Base-by-base conservation (phyloP, 441 rosid species). In the Kokia cookei region DNA sequence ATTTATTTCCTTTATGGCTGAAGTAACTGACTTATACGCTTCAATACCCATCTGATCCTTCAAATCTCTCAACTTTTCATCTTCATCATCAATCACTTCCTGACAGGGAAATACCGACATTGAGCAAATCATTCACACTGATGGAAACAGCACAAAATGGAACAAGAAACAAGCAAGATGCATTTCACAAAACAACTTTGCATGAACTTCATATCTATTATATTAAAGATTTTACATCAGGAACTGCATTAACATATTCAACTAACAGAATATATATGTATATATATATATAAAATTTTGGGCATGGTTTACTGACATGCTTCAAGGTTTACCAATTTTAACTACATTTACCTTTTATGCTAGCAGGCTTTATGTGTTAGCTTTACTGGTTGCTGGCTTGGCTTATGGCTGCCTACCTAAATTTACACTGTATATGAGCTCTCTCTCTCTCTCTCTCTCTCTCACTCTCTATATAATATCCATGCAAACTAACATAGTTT, bases 1-100 rank as follows among this genome's bases (percentile, higher is more conserved):
- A 54, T 91, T 92, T 76, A 92, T 86, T 80, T 93, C 93, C 79
- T 57, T 82, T 77, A 95, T 77, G 55, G 98, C 88, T 43, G 86
- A 78, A 12, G 83, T 71, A 47, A 93, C 97, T 13, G 94, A 85
- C 59, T 78, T 80, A 77, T 80, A 89, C 13, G 80, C 95, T 69
- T 84, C 89, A 8, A 79, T 78, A 24, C 96, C 97, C 71, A 88
- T 3, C 67, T 95, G 92, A 32, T 79, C 70, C 89, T 66, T 86
- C 82, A 95, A 72, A 15, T 77, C 78, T 72, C 76, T 85, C 80
- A 93, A 71, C 81, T 80, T 95, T 70, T 88, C 95, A 75, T 95
- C 98, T 5, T 81, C 82, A 12, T 78, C 89, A 55, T 90, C 78
- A 75, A 93, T 78, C 27, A 91, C 82, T 85, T 83, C 89, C 99